These are phyloP conservation scores for Asparagopsis taxiformis DNA, from an alignment of 31 red algal species.

Conservation along the genomic window DNA sequence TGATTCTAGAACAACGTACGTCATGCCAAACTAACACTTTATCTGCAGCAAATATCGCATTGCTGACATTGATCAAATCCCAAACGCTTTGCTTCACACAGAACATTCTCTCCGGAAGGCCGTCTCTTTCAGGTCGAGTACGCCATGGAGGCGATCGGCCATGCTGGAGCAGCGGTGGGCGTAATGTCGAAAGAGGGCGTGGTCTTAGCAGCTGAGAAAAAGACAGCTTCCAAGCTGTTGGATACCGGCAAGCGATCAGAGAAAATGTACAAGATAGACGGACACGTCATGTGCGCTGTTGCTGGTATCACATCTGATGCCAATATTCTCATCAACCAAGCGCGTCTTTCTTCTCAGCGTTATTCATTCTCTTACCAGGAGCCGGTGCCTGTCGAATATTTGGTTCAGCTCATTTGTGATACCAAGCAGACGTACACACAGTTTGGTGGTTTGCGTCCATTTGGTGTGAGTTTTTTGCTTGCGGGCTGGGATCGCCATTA, in stretches of 20 bases:
- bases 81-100: background rate
- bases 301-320: constrained; percentile 99
- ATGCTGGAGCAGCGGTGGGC: constrained; percentile 96
- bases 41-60: background rate
- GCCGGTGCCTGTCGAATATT: constrained; percentile 91
- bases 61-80: background rate
- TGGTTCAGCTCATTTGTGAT: constrained; percentile 88
- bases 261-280: constrained; percentile 98
- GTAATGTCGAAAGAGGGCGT: constrained; percentile 84
- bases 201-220: constrained; percentile 96
- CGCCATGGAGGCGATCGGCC: constrained; percentile 97
- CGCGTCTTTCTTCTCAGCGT: constrained; percentile 84
- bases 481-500: constrained; percentile 95
- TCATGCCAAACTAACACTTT: constrained; percentile 3
- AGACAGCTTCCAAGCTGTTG: constrained; percentile 90
- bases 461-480: constrained; percentile 93
- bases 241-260: constrained; percentile 88
- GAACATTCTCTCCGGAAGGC: constrained; percentile 97
- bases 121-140: constrained; percentile 99
- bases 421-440: constrained; percentile 99
- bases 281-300: constrained; percentile 88
- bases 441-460: constrained; percentile 96
- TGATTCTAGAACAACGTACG: constrained; percentile 89
- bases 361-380: constrained; percentile 93
- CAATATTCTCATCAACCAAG: constrained; percentile 92